Conservation (phyloP, 176 grass and related monocot species). For the Microstegium vimineum region DNA sequence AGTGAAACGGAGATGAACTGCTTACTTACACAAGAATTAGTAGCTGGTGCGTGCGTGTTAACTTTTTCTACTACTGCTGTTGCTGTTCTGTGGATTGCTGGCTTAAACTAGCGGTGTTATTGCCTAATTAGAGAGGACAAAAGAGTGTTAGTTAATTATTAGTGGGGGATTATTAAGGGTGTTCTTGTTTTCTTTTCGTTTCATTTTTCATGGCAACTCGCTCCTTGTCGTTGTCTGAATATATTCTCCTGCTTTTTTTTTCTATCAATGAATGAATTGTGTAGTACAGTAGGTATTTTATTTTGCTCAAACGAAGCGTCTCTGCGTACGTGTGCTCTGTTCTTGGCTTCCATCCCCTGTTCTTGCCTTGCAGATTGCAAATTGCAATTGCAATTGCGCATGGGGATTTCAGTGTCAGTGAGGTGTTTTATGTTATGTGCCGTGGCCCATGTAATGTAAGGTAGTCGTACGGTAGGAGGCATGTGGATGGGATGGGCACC, state of each 20-base stretch:
- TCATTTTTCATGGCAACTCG: not conserved
- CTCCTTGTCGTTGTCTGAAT: not conserved
- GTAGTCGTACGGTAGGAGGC: not conserved
- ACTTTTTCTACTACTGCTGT: not conserved
- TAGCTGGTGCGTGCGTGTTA: constrained; percentile 3
- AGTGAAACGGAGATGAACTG: not conserved
- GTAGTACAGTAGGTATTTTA: not conserved
- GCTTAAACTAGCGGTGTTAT: not conserved
- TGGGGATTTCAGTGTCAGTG: not conserved
- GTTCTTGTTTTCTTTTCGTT: not conserved
- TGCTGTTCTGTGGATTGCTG: not conserved
- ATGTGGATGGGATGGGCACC: not conserved
- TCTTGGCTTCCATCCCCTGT: not conserved
- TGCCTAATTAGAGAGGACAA: constrained; percentile 12
- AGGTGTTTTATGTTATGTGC: not conserved
- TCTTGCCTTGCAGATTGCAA: not conserved
- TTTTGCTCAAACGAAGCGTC: not conserved
- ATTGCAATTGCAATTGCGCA: not conserved
- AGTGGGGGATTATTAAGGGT: not conserved
- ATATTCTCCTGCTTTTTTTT: not conserved
- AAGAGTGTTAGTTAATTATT: constrained; percentile 9
- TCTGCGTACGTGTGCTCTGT: not conserved
- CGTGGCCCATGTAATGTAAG: not conserved
- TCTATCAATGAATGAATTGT: not conserved
- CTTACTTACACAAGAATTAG: constrained; percentile 26